Conservation (phyloP, 1,284 basidiomycete species). For the Ganoderma sinense region DNA sequence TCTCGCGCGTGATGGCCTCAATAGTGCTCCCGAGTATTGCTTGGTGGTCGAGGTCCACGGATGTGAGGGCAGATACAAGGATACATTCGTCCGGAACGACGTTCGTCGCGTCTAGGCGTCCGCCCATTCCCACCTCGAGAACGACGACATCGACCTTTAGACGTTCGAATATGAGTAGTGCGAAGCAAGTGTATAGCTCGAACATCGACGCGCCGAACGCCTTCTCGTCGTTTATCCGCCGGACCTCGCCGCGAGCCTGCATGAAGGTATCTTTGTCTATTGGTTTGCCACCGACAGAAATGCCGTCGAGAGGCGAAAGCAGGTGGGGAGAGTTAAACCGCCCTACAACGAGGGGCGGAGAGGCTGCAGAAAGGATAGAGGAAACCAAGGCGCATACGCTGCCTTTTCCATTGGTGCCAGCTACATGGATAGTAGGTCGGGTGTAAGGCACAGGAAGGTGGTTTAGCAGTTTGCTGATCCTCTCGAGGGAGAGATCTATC, state of each 20-base stretch:
- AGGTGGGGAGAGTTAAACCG: constrained; percentile 96
- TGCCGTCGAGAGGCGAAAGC: constrained; percentile 80
- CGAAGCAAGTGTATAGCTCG: constrained; percentile 86
- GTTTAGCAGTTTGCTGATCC: constrained; percentile 67
- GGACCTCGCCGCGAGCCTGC: constrained; percentile 57
- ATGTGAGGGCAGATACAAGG: constrained; percentile 83
- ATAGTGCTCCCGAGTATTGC: constrained; percentile 86
- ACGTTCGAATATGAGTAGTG: constrained; percentile 76
- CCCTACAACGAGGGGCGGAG: constrained; percentile 73
- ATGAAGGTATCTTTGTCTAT: constrained; percentile 62
- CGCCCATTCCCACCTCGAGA: constrained; percentile 96
- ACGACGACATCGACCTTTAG: constrained; percentile 81
- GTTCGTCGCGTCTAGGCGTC: constrained; percentile 93
- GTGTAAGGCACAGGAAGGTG: constrained; percentile 67
- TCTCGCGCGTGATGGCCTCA: constrained; percentile 81
- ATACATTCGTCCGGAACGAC: constrained; percentile 76
- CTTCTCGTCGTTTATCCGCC: constrained; percentile 55
- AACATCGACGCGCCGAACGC: constrained; percentile 73
- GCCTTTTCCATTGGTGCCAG: constrained; percentile 98
- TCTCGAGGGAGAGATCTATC: constrained; percentile 83
- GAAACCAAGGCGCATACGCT: constrained; percentile 88
- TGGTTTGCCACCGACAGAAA: constrained; percentile 70
- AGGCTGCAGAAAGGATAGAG: constrained; percentile 64
- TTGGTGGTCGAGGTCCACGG: constrained; percentile 94
- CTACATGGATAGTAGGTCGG: constrained; percentile 90